A percentile compares a stretch with the other conserved stretches of the same genome.
phyloP scores from a whole-genome alignment of 2,329 filamentous ascomycete species.

The Aspergillus melleus region DNA sequence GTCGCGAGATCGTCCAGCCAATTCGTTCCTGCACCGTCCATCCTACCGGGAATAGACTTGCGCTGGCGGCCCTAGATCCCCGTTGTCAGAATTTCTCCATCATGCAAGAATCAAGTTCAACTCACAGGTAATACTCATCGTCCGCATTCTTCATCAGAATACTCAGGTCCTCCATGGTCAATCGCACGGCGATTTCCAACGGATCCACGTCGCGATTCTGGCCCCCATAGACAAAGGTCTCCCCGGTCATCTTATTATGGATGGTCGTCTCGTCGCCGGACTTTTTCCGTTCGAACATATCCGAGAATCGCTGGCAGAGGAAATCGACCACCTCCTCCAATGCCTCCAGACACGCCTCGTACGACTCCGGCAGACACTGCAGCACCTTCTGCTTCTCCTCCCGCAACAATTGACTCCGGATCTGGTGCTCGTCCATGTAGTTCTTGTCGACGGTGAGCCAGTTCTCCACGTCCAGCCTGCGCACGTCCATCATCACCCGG shows the following conservation, averaged over 20 bases:
- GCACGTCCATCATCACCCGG: conserved; percentile 50
- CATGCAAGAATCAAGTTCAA: neutral
- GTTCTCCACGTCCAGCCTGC: conserved; percentile 45
- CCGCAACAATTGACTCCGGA: conserved; percentile 44
- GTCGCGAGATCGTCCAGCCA: conserved; percentile 49
- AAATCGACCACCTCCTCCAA: conserved; percentile 49
- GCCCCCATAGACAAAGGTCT: conserved; percentile 43
- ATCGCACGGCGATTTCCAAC: conserved; percentile 51
- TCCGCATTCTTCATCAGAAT: conserved; percentile 49
- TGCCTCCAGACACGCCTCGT: conserved; percentile 49
- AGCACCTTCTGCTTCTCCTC: conserved; percentile 44
- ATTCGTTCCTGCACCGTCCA: conserved; percentile 53
- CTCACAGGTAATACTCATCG: conserved; percentile 50
- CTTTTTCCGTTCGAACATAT: conserved; percentile 40
- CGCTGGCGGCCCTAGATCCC: conserved; percentile 46
- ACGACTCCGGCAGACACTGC: conserved; percentile 45
- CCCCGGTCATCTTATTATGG: conserved; percentile 46
- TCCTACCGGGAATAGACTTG: conserved; percentile 55
- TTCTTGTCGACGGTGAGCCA: conserved; percentile 53
- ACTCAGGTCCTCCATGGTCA: conserved; percentile 55
- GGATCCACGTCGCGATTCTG: conserved; percentile 40
- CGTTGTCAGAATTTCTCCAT: conserved; percentile 4
- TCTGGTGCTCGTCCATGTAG: conserved; percentile 46
- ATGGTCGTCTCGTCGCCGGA: conserved; percentile 31
- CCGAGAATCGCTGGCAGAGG: conserved; percentile 45